Conservation (phyloP, 1,139 yeast species). For the Geotrichum restrictum region DNA sequence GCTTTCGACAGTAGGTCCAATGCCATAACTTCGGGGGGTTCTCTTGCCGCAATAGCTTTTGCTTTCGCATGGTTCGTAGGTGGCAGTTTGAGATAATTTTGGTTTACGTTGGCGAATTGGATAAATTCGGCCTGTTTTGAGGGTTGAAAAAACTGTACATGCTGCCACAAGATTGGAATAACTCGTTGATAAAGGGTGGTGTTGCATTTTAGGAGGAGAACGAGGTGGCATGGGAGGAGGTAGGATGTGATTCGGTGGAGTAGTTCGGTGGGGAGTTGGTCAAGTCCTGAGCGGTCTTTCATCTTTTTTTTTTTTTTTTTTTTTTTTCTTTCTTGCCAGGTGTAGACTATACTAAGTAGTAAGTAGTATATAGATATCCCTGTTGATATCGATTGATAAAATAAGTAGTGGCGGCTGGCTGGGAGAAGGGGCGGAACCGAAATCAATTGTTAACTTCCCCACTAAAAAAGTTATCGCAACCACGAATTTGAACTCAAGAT, state of each 20-base stretch:
- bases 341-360: no score
- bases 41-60: slow-evolving; percentile 8
- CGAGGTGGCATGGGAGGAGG: slow-evolving; percentile 1
- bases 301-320: no score
- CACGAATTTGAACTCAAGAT: no score
- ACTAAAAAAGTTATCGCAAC: no score
- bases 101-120: slow-evolving; percentile 2
- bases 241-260: neutral
- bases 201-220: neutral
- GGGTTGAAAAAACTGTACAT: slow-evolving; percentile 7
- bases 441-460: no score
- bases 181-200: slow-evolving; percentile 1
- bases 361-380: no score
- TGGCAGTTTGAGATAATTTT: neutral
- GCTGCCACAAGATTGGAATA: slow-evolving; percentile 11
- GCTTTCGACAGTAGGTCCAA: slow-evolving; percentile 1
- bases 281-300: no score
- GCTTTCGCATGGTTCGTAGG: neutral
- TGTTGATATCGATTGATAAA: no score
- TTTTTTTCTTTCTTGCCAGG: no score
- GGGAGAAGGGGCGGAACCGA: no score
- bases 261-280: slow-evolving; percentile 6
- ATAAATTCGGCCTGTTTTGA: neutral
- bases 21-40: neutral
- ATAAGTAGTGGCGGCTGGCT: no score